Percentiles rank a stretch among this genome's conserved stretches.
These are phyloP conservation scores for Pseudopyrenochaeta lycopersici DNA, from an alignment of 2,329 filamentous ascomycete species.

Conservation along the genomic window DNA sequence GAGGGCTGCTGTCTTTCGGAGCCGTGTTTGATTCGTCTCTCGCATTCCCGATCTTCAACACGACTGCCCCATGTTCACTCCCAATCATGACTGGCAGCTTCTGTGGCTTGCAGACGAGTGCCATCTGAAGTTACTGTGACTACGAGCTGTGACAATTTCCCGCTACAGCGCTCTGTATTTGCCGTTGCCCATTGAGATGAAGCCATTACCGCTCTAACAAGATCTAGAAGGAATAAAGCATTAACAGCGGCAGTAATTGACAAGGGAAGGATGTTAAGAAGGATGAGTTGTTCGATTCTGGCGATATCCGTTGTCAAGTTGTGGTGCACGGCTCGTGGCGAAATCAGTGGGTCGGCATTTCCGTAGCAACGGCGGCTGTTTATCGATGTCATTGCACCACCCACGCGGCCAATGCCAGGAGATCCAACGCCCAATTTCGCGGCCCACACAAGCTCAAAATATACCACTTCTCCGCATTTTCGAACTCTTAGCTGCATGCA, in stretches of 20 bases:
- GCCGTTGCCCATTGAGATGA: constrained; percentile 12
- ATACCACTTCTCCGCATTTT: constrained; percentile 37
- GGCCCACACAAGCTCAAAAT: constrained; percentile 38
- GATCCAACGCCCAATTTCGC: constrained; percentile 21
- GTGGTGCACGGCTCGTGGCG: constrained; percentile 21
- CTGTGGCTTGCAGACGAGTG: no score
- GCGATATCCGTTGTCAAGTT: constrained; percentile 11
- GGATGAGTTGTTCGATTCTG: constrained; percentile 10
- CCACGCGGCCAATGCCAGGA: constrained; percentile 10
- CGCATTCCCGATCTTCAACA: neutral
- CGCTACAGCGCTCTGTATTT: neutral
- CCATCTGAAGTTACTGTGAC: no score
- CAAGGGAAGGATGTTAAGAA: constrained; percentile 15
- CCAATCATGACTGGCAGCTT: no score
- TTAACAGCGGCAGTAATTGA: constrained; percentile 5
- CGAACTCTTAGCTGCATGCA: constrained; percentile 38
- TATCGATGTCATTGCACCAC: constrained; percentile 23
- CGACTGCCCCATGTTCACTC: no score
- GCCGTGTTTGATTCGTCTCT: neutral
- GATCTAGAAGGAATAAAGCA: neutral
- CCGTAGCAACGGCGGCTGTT: constrained; percentile 28
- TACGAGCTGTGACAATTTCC: no score
- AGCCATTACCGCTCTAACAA: neutral
- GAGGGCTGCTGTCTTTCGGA: constrained; percentile 1
- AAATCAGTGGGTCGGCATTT: constrained; percentile 13